phyloP scores from a whole-genome alignment of 176 grass and related monocot species.

The Hordeum marinum region DNA sequence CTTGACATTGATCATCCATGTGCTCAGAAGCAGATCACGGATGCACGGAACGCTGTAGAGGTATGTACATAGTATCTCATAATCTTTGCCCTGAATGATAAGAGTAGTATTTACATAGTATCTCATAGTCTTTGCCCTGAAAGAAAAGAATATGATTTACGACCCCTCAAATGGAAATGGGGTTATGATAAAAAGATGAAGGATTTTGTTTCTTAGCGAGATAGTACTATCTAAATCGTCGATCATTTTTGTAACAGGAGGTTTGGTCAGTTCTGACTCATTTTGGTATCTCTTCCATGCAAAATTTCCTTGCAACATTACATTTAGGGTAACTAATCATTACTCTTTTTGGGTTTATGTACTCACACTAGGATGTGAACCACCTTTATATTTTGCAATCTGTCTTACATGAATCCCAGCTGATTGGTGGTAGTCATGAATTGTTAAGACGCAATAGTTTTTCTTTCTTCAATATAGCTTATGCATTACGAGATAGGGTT shows the following conservation, averaged over 20 bases:
- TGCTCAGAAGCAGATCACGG: constrained; percentile 84
- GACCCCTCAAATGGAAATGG: neutral
- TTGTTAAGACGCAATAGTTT: neutral
- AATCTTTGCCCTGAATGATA: constrained; percentile 15
- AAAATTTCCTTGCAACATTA: neutral
- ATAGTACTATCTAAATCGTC: neutral
- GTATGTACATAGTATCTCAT: constrained; percentile 44
- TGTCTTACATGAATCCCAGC: neutral
- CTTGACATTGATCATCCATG: constrained; percentile 97
- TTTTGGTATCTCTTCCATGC: neutral
- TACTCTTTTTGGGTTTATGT: neutral
- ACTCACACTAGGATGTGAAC: constrained; percentile 10
- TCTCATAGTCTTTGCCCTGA: neutral
- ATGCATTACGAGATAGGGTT: neutral
- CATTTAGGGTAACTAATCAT: neutral
- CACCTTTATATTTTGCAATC: neutral
- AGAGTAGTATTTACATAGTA: neutral
- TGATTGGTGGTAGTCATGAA: neutral
- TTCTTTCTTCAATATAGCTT: neutral
- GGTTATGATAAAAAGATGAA: neutral
- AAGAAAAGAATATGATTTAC: constrained; percentile 1
- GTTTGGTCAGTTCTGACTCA: neutral
- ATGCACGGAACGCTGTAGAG: constrained; percentile 67
- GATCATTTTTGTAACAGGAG: neutral
- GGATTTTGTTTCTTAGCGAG: neutral